A percentile compares a stretch with the other conserved stretches of the same genome.
These are phyloP conservation scores for Fusarium avenaceum DNA, from an alignment of 2,329 filamentous ascomycete species.

Conservation along the genomic window DNA sequence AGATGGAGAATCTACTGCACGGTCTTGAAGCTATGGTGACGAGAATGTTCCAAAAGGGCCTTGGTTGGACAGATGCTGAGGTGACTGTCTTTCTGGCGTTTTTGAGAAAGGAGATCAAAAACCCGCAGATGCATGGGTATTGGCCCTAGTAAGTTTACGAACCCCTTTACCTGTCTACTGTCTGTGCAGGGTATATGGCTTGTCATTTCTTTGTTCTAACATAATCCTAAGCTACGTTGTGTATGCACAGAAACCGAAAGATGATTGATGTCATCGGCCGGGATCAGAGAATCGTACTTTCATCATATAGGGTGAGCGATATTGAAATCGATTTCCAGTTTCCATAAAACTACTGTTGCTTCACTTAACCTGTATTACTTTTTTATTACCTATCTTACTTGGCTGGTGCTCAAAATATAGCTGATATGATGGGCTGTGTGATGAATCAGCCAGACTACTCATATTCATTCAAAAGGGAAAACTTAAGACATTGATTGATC, in stretches of 20 bases:
- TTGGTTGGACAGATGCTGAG: slow-evolving; percentile 43
- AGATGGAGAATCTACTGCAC: slow-evolving; percentile 44
- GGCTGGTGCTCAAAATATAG: too few species aligned
- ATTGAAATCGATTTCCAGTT: too few species aligned
- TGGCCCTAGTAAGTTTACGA: slow-evolving; percentile 43
- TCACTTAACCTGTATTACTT: too few species aligned
- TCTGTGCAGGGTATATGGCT: not conserved
- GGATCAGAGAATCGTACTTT: not conserved
- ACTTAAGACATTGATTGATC: not conserved
- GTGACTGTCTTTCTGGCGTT: slow-evolving; percentile 41
- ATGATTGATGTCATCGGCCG: not conserved
- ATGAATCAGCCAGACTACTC: not conserved
- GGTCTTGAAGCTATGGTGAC: slow-evolving; percentile 50
- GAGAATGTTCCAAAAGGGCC: slow-evolving; percentile 52
- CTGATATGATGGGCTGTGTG: not conserved
- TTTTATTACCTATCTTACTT: too few species aligned
- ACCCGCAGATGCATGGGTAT: slow-evolving; percentile 42
- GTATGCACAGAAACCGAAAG: slow-evolving; percentile 24
- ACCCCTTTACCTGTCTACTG: fast-evolving
- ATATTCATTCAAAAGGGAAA: not conserved
- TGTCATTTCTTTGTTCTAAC: slow-evolving; percentile 6
- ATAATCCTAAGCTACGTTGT: slow-evolving; percentile 27
- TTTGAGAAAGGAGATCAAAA: slow-evolving; percentile 42
- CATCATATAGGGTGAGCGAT: not conserved
- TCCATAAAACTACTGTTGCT: too few species aligned